Base-by-base conservation (phyloP, 2,329 filamentous ascomycete species). In the Furcasterigmium furcatum region DNA sequence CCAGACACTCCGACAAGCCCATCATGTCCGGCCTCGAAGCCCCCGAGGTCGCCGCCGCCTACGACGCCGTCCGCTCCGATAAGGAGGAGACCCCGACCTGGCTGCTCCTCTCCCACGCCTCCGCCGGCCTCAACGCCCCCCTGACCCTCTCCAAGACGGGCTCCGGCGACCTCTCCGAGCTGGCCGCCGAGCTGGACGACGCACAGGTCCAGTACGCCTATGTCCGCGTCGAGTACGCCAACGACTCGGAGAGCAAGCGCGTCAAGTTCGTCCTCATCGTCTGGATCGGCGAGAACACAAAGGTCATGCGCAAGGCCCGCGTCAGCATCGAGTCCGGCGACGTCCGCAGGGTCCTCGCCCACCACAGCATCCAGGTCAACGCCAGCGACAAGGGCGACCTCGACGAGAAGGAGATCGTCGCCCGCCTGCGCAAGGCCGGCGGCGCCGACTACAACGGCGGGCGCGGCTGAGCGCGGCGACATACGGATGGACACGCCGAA, bases 371-470 rank as follows among this genome's bases (percentile, higher is more conserved):
- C 48, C 74, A 81, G 58, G 72, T 87, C 41, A 80, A 85, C 56
- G 80, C 82, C 3, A 68, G 72, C 49, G 80, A 85, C 55, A 73
- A 68, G 63, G 64, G 66, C 22, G 84, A 88, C 58, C 62, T 88
- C 45, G 75, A 79, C 16, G 79, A 83, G 65, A 67, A 70, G 51
- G 80, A 84, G 18, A 74, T 88, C 43, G 79, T 86, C 14, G 62
- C 73, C 49, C 67, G 76, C 58, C 64, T 87, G 65, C 70, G 84
- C 62, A 84, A 79, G 68, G 82, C 79, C 4, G 84, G 84, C 45
- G 84, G 84, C 25, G 84, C 84, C 14, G 84, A 87, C 64, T 88
- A 87, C 73, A 84, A 87, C 58, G 82, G 83, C 8, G 83, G 79
- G 10, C 65, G 81, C 51, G 81, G 79, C 9, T 81, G 54, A 62